Evolutionary conservation across 1,284 basidiomycete species (phyloP).

Genomic region (Trametes polyzona): DNA sequence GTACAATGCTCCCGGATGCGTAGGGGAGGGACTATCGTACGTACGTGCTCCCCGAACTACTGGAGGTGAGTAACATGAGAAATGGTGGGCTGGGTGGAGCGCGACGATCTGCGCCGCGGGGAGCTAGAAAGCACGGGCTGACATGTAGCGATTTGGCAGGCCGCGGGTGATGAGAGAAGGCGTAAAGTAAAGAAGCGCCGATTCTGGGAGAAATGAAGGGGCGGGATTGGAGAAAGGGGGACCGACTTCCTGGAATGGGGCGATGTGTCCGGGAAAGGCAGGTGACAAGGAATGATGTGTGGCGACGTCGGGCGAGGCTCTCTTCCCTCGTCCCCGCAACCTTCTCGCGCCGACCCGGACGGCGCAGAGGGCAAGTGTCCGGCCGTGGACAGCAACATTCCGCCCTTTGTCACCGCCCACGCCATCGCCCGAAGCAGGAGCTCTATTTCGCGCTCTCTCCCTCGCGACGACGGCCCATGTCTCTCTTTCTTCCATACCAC

Average conservation of each 20-base stretch:
- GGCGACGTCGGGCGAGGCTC: slow-evolving; percentile 19
- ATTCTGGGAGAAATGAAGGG: slow-evolving; percentile 6
- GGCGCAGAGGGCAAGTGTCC: background rate
- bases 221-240: slow-evolving; percentile 5
- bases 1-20: no score
- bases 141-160: slow-evolving; percentile 12
- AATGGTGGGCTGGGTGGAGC: background rate
- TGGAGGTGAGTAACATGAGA: background rate
- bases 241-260: background rate
- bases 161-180: slow-evolving; percentile 12
- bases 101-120: slow-evolving; percentile 6
- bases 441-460: background rate
- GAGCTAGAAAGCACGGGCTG: background rate
- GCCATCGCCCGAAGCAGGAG: no score
- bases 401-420: slow-evolving; percentile 4
- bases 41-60: no score
- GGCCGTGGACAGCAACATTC: slow-evolving; percentile 12
- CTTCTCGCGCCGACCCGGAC: slow-evolving; percentile 2
- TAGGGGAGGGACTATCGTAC: no score
- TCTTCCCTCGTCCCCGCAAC: slow-evolving; percentile 4
- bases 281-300: slow-evolving; percentile 21
- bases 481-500: slow-evolving; percentile 26
- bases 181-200: slow-evolving; percentile 2
- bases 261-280: slow-evolving; percentile 20
- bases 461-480: background rate